Evolutionary conservation across 805 yeast species (phyloP).

Genomic region (Spathaspora arborariae): DNA sequence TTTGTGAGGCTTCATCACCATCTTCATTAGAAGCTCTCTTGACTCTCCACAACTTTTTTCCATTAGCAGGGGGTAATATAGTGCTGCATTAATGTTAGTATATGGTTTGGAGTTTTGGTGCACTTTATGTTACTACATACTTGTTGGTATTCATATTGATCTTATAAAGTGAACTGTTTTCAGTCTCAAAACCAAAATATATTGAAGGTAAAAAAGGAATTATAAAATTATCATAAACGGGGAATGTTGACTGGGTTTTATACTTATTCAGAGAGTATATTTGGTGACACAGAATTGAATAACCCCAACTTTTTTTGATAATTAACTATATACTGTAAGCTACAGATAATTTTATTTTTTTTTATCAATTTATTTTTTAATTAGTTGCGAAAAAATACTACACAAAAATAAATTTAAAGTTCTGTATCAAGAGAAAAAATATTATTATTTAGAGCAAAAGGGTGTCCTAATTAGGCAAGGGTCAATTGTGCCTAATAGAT

Average conservation of each 20-base stretch:
- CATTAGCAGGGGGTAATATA: constrained; percentile 40
- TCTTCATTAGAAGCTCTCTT: constrained; percentile 20
- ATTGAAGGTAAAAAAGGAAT: no score
- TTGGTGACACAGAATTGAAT: not conserved
- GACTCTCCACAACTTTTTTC: constrained; percentile 44
- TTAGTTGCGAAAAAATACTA: not conserved
- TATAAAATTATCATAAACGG: not conserved
- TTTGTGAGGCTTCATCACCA: constrained; percentile 9
- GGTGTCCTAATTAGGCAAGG: not conserved
- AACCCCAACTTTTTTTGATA: not conserved
- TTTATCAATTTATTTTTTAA: not conserved
- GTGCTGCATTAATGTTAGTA: constrained; percentile 3
- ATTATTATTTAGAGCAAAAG: not conserved
- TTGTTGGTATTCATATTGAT: constrained; percentile 12
- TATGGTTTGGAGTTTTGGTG: not conserved
- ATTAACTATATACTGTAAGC: not conserved
- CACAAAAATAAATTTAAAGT: not conserved
- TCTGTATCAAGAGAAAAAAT: not conserved
- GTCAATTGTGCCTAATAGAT: not conserved
- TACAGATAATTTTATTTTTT: not conserved
- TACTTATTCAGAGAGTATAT: not conserved
- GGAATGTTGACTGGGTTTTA: not conserved
- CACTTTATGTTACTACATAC: constrained; percentile 4
- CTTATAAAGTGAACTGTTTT: no score
- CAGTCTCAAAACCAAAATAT: no score